A percentile compares a stretch with the other conserved stretches of the same genome.
phyloP scores from a whole-genome alignment of 441 rosid species.

The Breynia disticha region DNA sequence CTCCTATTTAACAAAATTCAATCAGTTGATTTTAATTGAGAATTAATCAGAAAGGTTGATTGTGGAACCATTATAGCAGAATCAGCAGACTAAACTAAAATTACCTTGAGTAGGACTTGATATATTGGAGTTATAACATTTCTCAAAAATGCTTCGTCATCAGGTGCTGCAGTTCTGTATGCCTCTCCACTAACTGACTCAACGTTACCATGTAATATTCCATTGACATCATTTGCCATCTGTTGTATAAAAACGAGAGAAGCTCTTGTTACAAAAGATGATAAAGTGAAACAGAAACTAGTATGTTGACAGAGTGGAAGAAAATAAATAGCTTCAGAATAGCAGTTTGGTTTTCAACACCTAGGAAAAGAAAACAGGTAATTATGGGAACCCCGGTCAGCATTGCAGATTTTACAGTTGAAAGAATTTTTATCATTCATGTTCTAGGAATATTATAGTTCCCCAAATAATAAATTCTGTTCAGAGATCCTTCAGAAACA shows the following conservation, averaged over 20 bases:
- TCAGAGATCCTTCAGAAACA: not conserved
- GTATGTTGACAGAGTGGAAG: no score
- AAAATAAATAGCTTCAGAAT: no score
- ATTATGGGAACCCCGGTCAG: constrained; percentile 5
- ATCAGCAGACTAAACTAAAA: constrained; percentile 10
- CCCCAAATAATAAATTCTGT: not conserved
- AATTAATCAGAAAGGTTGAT: constrained; percentile 6
- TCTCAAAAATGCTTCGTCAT: constrained; percentile 80
- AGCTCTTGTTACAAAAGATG: no score
- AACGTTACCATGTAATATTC: constrained; percentile 49
- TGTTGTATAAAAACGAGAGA: constrained; percentile 16
- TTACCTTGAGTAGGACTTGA: constrained; percentile 66
- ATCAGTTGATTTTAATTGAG: constrained; percentile 11
- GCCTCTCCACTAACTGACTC: constrained; percentile 55
- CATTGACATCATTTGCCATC: constrained; percentile 79
- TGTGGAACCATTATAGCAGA: constrained; percentile 2
- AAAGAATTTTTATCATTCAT: not conserved
- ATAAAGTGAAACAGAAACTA: no score
- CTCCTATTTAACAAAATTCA: constrained; percentile 53
- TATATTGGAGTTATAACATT: constrained; percentile 76
- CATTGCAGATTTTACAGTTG: not conserved
- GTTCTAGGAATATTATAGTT: not conserved
- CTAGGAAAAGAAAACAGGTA: constrained; percentile 13
- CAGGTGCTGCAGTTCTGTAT: constrained; percentile 39
- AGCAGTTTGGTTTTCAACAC: no score